Evolutionary conservation across 495 filamentous ascomycete genomes (phyloP).

Genomic region (Talaromyces thailandensis): DNA sequence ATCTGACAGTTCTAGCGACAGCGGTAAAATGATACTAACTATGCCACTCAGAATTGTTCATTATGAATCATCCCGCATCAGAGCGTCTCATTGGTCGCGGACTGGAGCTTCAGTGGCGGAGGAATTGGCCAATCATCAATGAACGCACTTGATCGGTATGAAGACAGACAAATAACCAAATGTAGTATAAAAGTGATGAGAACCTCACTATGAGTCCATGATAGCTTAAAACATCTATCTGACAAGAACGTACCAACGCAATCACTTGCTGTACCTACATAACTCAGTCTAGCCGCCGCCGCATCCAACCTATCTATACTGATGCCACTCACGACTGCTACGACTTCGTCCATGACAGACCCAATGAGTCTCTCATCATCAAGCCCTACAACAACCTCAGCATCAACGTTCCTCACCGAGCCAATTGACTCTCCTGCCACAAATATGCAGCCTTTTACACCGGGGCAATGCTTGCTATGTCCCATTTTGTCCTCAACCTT

Average conservation of each 20-base stretch:
- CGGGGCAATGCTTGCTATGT: constrained; percentile 2
- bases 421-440: background rate
- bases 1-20: no score
- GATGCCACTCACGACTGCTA: background rate
- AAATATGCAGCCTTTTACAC: background rate
- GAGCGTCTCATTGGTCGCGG: background rate
- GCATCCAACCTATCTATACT: background rate
- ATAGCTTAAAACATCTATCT: background rate
- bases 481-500: constrained; percentile 5
- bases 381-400: background rate
- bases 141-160: background rate
- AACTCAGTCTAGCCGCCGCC: background rate
- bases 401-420: background rate
- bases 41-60: background rate
- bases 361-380: constrained; percentile 2
- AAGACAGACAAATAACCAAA: background rate
- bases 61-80: background rate
- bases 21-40: no score
- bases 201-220: background rate
- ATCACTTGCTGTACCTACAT: background rate
- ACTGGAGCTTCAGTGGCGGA: background rate
- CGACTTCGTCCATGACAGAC: background rate
- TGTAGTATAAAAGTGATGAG: no score
- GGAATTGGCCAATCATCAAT: no score
- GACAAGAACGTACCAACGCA: background rate